phyloP scores from a whole-genome alignment of 176 grass and related monocot genomes.

The Tillandsia leiboldiana region DNA sequence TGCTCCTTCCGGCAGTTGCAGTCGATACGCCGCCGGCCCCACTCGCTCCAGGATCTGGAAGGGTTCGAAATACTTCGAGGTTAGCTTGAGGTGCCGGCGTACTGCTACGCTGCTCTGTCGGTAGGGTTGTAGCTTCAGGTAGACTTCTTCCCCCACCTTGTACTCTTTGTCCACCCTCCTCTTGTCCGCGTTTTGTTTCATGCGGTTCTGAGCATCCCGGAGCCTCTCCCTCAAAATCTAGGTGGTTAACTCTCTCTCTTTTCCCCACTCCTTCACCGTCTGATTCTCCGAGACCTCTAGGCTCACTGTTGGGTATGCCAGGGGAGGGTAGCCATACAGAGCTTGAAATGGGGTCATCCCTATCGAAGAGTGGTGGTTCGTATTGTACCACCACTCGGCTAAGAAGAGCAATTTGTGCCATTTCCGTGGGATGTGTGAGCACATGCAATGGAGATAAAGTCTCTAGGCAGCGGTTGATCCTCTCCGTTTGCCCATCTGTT shows the following conservation, averaged over 20 bases:
- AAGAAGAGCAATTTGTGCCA: neutral
- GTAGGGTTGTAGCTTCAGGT: neutral
- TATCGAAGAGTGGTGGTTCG: accelerated
- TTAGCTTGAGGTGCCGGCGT: neutral
- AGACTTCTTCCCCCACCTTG: neutral
- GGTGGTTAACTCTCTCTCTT: neutral
- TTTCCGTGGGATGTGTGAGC: too few relatives aligned
- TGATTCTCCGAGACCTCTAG: neutral
- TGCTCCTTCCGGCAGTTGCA: neutral
- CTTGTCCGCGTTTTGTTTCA: neutral
- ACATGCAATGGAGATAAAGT: too few relatives aligned
- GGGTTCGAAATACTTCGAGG: neutral
- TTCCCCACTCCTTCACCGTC: neutral
- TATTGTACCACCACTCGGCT: conserved; percentile 2
- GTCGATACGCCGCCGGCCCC: neutral
- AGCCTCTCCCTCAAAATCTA: neutral
- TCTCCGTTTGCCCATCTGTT: too few relatives aligned
- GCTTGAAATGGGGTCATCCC: neutral
- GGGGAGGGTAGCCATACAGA: neutral
- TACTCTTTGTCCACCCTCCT: conserved; percentile 1
- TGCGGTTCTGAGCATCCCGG: neutral
- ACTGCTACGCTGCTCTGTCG: neutral
- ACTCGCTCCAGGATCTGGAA: neutral
- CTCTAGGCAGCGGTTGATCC: too few relatives aligned
- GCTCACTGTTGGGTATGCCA: neutral